Evolutionary conservation across 352 stramenopile species (phyloP).

Genomic region (Globisporangium parvum): DNA sequence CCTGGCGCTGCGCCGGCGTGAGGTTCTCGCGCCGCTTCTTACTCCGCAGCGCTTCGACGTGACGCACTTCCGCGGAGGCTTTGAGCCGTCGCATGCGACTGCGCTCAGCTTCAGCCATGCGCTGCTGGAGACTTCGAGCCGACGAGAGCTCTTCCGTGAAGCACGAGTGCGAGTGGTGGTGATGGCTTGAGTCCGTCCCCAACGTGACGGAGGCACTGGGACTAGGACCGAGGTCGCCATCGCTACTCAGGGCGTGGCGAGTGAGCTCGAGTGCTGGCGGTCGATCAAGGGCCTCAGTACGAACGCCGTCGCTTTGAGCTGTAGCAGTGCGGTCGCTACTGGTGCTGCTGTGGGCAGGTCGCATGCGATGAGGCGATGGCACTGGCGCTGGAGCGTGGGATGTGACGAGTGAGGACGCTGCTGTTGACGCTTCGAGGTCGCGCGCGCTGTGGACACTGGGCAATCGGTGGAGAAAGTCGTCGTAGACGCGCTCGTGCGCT

Average conservation of each 20-base stretch:
- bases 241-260: background rate
- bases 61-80: constrained; percentile 37
- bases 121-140: constrained; percentile 13
- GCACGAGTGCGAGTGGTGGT: no score
- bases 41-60: constrained; percentile 51
- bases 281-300: no score
- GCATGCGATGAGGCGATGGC: background rate
- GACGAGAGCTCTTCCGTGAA: constrained; percentile 1
- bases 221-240: background rate
- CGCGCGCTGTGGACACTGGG: constrained; percentile 19
- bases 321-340: no score
- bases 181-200: no score
- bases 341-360: no score
- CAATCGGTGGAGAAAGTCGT: constrained; percentile 41
- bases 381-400: background rate
- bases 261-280: no score
- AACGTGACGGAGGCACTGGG: no score
- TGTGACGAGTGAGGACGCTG: background rate
- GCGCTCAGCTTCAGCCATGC: constrained; percentile 46
- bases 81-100: constrained; percentile 45
- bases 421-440: background rate
- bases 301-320: no score
- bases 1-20: constrained; percentile 58
- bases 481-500: constrained; percentile 48
- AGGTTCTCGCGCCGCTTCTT: constrained; percentile 50